Percentiles rank a stretch among this genome's conserved stretches.
phyloP scores from a whole-genome alignment of 345 rosid genomes.

The Durio zibethinus region DNA sequence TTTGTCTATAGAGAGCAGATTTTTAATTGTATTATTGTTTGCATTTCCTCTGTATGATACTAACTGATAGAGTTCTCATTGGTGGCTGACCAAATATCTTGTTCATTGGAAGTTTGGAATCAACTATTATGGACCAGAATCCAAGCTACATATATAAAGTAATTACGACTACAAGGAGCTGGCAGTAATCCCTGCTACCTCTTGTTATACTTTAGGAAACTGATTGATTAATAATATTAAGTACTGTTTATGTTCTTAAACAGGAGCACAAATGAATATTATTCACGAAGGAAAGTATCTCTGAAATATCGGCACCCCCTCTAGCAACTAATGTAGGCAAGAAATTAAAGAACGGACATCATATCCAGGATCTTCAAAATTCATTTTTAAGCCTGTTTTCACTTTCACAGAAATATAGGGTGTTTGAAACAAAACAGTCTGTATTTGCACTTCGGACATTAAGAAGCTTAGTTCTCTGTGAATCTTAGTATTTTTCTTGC shows the following conservation, averaged over 20 bases:
- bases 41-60: background rate
- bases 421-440: background rate
- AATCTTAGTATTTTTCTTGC: no score
- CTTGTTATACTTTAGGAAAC: background rate
- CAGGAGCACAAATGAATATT: background rate
- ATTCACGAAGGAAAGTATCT: background rate
- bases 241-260: background rate
- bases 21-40: background rate
- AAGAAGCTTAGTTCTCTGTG: background rate
- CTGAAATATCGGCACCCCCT: background rate
- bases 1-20: background rate
- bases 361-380: background rate
- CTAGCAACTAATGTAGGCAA: background rate
- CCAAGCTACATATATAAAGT: background rate
- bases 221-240: background rate
- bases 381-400: background rate
- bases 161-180: background rate
- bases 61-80: background rate
- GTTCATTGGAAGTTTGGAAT: background rate
- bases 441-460: background rate
- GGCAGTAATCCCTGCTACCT: background rate
- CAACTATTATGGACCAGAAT: background rate
- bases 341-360: background rate
- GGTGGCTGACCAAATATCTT: background rate
- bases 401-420: background rate